These are phyloP conservation scores for Moringa oleifera DNA, from an alignment of 345 rosid genomes.

Conservation along the genomic window DNA sequence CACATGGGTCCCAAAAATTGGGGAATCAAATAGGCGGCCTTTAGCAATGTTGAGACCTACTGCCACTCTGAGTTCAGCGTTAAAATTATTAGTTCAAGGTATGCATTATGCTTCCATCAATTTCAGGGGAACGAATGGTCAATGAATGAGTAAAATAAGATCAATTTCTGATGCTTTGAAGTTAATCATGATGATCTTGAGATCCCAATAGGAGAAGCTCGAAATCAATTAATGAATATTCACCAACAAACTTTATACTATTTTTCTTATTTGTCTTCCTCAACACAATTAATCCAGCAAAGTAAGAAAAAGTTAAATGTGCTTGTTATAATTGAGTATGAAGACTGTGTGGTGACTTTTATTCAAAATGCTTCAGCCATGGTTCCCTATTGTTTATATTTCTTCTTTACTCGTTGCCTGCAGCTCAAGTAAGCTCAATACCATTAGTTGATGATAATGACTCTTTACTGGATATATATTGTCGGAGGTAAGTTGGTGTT, in stretches of 20 bases:
- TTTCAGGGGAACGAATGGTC: background rate
- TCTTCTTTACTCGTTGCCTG: constrained; percentile 15
- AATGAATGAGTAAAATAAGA: background rate
- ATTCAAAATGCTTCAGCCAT: background rate
- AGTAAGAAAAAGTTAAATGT: background rate
- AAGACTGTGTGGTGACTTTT: background rate
- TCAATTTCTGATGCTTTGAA: constrained; percentile 1
- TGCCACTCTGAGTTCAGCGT: constrained; percentile 57
- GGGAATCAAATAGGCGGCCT: constrained; percentile 39
- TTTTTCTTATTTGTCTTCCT: background rate
- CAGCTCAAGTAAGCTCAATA: constrained; percentile 61
- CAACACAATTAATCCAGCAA: background rate
- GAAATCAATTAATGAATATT: background rate
- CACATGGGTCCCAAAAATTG: constrained; percentile 55
- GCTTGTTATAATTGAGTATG: background rate
- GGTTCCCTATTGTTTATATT: background rate
- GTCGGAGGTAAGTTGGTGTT: constrained; percentile 46
- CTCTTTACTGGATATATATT: constrained; percentile 58
- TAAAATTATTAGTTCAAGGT: constrained; percentile 67
- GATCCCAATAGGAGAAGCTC: background rate
- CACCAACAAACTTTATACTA: background rate
- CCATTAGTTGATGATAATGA: constrained; percentile 71
- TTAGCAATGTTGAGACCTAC: constrained; percentile 56
- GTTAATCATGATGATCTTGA: background rate
- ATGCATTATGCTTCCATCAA: constrained; percentile 12